Evolutionary conservation across 2,329 filamentous ascomycete genomes (phyloP), one percentile per base, ranked within the genome.

Genomic region (Lachnellula hyalina): DNA sequence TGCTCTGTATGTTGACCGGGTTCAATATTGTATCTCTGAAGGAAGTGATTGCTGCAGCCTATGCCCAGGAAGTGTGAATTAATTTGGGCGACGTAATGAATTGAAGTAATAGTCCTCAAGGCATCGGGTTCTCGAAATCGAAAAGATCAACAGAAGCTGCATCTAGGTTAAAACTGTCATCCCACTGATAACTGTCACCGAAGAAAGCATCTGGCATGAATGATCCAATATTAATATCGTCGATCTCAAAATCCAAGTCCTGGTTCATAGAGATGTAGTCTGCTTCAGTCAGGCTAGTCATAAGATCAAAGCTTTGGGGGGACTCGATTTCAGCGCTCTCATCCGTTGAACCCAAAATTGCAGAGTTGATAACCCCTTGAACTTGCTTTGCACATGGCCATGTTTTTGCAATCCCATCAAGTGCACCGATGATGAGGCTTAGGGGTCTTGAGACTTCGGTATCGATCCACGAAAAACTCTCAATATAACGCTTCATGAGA

Each of bases 361-460:
- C 57, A 35, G 56, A 55, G 7, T 51, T 58, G 7, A 72, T 65
- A 12, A 68, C 68, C 49, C 73, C 71, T 32, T 67, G 64, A 8
- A 78, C 72, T 58, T 77, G 75, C 25, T 65, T 66, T 34, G 77
- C 71, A 58, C 74, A 77, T 5, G 74, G 73, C 72, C 73, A 78
- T 7, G 74, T 76, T 41, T 75, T 71, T 32, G 82, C 71, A 35
- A 84, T 77, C n/a, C 74, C 71, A 35, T 77, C 71, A 58, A 82
- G 77, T 36, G 76, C 75, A 4, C 79, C 74, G 0, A 75, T 65
- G n/a, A 75, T 71, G 15, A 75, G 71, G 8, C 76, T 74, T 23
- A 85, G 69, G 17, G 77, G 75, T 28, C 70, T 71, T 0, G 79
- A 73, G 28, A 84, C 77, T 48, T 78, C 69, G 0, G 67, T 62